These are phyloP conservation scores for Lachnellula arida DNA, from an alignment of 2,329 filamentous ascomycete species.

Conservation along the genomic window DNA sequence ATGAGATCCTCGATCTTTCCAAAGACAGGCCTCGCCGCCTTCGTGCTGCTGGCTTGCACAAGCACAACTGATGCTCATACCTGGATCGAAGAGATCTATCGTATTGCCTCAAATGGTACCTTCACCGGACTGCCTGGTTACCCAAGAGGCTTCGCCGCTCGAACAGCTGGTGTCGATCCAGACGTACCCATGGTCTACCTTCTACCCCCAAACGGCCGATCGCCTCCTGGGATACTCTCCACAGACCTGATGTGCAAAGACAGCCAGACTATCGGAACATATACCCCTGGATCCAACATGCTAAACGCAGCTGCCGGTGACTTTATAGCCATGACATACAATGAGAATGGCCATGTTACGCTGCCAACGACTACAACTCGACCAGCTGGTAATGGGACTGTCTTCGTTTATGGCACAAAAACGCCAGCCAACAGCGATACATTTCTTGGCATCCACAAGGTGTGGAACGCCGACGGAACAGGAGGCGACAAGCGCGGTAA, in stretches of 20 bases:
- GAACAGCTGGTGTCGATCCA: constrained; percentile 53
- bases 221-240: constrained; percentile 41
- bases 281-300: constrained; percentile 16
- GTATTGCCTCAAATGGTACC: constrained; percentile 68
- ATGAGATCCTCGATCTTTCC: constrained; percentile 14
- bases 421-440: constrained; percentile 48
- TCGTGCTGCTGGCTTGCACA: constrained; percentile 16
- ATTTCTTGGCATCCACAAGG: constrained; percentile 62
- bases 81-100: constrained; percentile 75
- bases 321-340: constrained; percentile 61
- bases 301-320: constrained; percentile 52
- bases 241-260: constrained; percentile 59
- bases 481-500: constrained; percentile 75
- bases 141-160: constrained; percentile 63
- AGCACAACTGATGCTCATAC: constrained; percentile 54
- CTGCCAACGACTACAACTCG: constrained; percentile 53
- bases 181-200: constrained; percentile 59
- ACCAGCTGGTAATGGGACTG: constrained; percentile 61
- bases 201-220: constrained; percentile 50
- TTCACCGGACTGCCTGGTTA: constrained; percentile 70
- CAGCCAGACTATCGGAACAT: constrained; percentile 49
- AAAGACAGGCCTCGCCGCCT: constrained; percentile 8
- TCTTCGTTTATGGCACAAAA: constrained; percentile 70
- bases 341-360: constrained; percentile 74
- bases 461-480: constrained; percentile 75